Conservation (phyloP, 176 grass and related monocot genomes). For the Musa schizocarpa region DNA sequence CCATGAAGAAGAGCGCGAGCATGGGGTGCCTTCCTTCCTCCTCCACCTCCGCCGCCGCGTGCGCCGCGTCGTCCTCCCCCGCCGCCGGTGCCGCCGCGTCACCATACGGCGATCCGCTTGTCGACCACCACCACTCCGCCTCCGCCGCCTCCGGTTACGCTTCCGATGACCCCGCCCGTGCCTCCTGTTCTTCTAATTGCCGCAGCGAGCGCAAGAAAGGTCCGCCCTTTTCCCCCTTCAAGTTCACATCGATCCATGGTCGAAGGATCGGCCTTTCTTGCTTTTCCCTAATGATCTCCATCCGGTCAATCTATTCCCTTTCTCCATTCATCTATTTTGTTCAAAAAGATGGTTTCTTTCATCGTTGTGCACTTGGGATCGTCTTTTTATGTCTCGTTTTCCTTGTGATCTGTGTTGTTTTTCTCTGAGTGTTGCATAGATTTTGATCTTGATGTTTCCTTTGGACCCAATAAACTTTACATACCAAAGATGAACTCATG, state of each 20-base stretch:
- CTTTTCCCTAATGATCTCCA: slow-evolving; percentile 2
- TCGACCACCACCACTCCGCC: slow-evolving; percentile 2
- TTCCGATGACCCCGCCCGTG: slow-evolving; percentile 64
- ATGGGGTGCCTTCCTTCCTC: slow-evolving; percentile 72
- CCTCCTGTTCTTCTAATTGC: slow-evolving; percentile 62
- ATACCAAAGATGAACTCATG: too few species aligned
- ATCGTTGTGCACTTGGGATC: not conserved
- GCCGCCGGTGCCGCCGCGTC: slow-evolving; percentile 15
- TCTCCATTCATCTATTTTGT: not conserved
- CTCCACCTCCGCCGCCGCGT: slow-evolving; percentile 21
- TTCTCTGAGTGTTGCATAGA: not conserved
- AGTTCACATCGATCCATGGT: not conserved
- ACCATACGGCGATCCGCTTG: not conserved
- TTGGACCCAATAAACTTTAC: not conserved
- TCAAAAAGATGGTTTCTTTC: not conserved
- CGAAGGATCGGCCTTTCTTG: not conserved
- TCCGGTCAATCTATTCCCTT: not conserved
- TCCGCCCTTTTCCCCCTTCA: slow-evolving; percentile 1
- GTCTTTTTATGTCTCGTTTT: not conserved
- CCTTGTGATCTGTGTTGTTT: not conserved
- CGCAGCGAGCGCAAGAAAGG: slow-evolving; percentile 83
- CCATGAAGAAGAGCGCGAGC: slow-evolving; percentile 92
- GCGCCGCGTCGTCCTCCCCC: slow-evolving; percentile 21
- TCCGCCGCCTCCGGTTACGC: slow-evolving; percentile 34
- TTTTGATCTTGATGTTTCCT: not conserved